These are phyloP conservation scores for Gracilaria domingensis DNA, from an alignment of 23 red algal genomes.

Conservation along the genomic window DNA sequence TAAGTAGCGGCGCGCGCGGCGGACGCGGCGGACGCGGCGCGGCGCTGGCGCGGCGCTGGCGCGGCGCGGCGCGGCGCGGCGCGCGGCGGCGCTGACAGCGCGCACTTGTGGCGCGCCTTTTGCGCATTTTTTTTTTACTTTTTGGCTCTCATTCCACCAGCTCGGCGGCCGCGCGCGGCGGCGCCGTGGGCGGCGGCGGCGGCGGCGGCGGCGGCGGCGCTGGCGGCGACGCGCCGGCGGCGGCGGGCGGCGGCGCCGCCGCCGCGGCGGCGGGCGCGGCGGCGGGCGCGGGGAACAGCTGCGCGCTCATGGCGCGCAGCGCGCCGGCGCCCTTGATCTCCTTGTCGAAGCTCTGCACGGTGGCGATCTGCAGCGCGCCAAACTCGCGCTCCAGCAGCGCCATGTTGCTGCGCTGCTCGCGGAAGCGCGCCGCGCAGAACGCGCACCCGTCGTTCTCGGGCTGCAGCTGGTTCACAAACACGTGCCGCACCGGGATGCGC, in stretches of 20 bases:
- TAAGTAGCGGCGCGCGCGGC: too few relatives aligned
- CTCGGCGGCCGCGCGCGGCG: constrained; percentile 12
- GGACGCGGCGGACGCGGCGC: too few relatives aligned
- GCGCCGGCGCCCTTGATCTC: constrained; percentile 24
- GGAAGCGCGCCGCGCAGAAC: constrained; percentile 88
- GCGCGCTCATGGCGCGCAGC: neutral
- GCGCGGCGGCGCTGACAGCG: too few relatives aligned
- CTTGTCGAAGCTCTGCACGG: constrained; percentile 89
- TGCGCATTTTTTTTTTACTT: neutral
- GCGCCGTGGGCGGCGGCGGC: neutral
- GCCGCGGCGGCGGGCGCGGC: neutral
- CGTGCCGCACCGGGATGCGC: constrained; percentile 86
- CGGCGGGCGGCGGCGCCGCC: neutral
- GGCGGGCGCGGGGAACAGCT: neutral
- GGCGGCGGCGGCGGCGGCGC: neutral
- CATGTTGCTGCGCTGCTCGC: constrained; percentile 86
- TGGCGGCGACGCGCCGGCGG: neutral
- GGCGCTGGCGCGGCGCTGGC: too few relatives aligned
- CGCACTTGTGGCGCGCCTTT: too few relatives aligned
- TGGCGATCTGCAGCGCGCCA: constrained; percentile 73
- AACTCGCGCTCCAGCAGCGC: constrained; percentile 75
- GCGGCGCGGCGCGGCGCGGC: too few relatives aligned
- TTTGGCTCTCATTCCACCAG: constrained; percentile 10
- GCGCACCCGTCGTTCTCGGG: constrained; percentile 86
- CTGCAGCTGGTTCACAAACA: constrained; percentile 98